Percentiles rank a stretch among this genome's conserved stretches.
phyloP scores from a whole-genome alignment of 1,284 basidiomycete species.

The Sphagnurus paluster region DNA sequence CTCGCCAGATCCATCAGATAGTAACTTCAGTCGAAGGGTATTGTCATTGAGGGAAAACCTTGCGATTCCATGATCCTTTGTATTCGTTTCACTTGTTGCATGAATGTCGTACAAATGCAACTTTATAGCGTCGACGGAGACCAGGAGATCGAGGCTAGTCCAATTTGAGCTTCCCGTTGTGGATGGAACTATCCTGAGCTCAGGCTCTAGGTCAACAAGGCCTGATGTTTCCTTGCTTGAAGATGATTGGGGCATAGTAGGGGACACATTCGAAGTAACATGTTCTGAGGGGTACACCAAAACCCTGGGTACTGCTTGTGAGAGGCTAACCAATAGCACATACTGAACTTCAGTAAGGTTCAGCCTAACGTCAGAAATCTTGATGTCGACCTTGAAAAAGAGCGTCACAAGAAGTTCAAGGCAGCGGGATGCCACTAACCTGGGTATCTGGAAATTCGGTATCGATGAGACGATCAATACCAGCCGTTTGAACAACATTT shows the following conservation, averaged over 20 bases:
- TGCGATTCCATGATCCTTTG: conserved; percentile 83
- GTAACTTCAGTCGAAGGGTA: conserved; percentile 79
- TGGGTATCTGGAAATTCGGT: conserved; percentile 66
- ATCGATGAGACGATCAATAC: conserved; percentile 50
- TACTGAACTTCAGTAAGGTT: conserved; percentile 94
- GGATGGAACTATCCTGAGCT: conserved; percentile 39
- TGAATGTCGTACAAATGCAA: conserved; percentile 88
- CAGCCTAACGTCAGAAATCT: conserved; percentile 89
- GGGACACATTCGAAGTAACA: conserved; percentile 20
- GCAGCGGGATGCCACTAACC: conserved; percentile 40
- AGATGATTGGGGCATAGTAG: conserved; percentile 1
- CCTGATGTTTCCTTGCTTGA: conserved; percentile 1
- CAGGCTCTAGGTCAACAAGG: conserved; percentile 56
- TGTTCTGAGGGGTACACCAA: conserved; percentile 46
- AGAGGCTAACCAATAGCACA: conserved; percentile 70
- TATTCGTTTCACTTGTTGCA: conserved; percentile 59
- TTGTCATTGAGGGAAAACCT: conserved; percentile 85
- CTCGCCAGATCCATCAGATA: conserved; percentile 84
- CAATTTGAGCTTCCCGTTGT: conserved; percentile 40
- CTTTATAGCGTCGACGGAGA: conserved; percentile 76
- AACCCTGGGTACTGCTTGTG: conserved; percentile 76
- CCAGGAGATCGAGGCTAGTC: conserved; percentile 77
- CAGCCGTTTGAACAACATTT: conserved; percentile 64
- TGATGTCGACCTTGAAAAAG: conserved; percentile 58
- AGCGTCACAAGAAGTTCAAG: background rate